Conservation (phyloP, 78 protist genomes). For the Reticulomyxa filosa region DNA sequence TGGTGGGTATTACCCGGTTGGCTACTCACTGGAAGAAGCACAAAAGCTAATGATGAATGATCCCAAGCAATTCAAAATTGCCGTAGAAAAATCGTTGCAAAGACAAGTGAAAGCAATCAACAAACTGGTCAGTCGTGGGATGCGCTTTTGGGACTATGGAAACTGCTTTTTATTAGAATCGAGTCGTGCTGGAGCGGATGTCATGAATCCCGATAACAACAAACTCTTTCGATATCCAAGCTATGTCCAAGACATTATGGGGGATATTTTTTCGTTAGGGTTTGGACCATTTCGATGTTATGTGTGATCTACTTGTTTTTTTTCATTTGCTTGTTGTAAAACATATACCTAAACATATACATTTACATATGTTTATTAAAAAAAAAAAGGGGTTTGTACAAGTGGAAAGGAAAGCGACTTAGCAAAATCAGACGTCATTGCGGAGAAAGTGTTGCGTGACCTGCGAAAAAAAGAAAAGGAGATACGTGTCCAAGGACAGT, state of each 20-base stretch:
- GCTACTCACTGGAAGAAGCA: neutral
- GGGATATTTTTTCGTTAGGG: conserved; percentile 56
- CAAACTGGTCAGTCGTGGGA: conserved; percentile 33
- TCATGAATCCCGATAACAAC: conserved; percentile 23
- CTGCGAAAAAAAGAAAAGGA: conserved; percentile 19
- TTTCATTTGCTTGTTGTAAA: neutral
- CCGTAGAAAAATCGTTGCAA: conserved; percentile 44
- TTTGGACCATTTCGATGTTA: conserved; percentile 75
- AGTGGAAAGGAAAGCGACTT: conserved; percentile 32
- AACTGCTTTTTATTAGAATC: conserved; percentile 52
- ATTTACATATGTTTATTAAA: too few species aligned
- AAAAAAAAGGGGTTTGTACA: conserved; percentile 61
- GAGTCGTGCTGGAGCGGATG: conserved; percentile 50
- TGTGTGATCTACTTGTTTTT: neutral
- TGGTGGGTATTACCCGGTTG: conserved; percentile 71
- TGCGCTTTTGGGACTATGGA: conserved; percentile 75
- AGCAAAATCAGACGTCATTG: conserved; percentile 45
- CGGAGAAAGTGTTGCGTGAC: conserved; percentile 32
- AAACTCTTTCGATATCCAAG: conserved; percentile 44
- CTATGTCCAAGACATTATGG: conserved; percentile 73
- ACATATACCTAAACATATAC: too few species aligned
- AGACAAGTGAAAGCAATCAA: conserved; percentile 57
- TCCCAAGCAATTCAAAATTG: conserved; percentile 35
- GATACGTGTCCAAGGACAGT: conserved; percentile 32
- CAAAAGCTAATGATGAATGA: neutral